Evolutionary conservation across 768 basidiomycete genomes (phyloP).

Genomic region (Lepiota brunneoincarnata): DNA sequence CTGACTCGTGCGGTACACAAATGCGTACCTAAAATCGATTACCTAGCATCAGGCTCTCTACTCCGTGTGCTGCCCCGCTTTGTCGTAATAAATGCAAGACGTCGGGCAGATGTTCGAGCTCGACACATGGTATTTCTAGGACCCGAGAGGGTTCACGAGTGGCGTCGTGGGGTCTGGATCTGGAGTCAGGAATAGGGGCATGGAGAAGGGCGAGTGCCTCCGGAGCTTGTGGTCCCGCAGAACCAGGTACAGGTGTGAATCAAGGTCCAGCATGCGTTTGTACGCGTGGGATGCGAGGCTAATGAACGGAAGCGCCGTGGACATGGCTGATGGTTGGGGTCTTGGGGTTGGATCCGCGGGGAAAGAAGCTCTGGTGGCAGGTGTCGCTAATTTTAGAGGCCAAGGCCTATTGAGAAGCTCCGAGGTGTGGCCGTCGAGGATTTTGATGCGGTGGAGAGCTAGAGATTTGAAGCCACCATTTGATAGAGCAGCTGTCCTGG

Average conservation of each 20-base stretch:
- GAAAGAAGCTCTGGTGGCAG: background rate
- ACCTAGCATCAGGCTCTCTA: too few relatives aligned
- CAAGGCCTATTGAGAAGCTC: background rate
- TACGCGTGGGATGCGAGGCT: background rate
- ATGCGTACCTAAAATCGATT: too few relatives aligned
- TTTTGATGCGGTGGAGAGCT: background rate
- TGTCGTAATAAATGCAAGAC: too few relatives aligned
- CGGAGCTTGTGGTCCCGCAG: background rate
- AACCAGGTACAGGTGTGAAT: background rate
- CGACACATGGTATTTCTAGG: too few relatives aligned
- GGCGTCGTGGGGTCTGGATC: background rate
- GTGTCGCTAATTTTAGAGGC: background rate
- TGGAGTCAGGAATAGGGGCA: background rate
- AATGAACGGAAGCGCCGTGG: background rate
- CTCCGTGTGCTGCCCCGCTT: too few relatives aligned
- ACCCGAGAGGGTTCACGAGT: too few relatives aligned
- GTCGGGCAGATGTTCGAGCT: too few relatives aligned
- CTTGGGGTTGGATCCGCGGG: background rate
- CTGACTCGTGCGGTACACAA: too few relatives aligned
- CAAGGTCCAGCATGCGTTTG: background rate
- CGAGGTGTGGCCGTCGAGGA: background rate
- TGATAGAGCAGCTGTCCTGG: background rate
- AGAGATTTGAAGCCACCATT: background rate
- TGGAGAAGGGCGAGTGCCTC: background rate
- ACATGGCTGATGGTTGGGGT: background rate